Conservation (phyloP, 306 rosid genomes). For the Abrus pulchellus region DNA sequence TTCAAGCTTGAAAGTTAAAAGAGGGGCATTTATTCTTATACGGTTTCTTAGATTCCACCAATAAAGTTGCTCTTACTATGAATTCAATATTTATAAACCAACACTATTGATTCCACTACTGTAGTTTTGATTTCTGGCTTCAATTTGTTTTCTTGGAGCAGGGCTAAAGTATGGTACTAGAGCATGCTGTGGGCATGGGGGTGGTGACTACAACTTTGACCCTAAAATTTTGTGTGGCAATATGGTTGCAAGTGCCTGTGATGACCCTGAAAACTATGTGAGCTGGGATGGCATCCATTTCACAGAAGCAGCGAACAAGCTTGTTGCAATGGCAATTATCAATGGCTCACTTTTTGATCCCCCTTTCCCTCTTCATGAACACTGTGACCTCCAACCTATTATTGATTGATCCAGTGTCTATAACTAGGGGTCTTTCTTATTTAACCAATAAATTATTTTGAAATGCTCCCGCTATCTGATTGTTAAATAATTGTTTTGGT, state of each 20-base stretch:
- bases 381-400: slow-evolving; percentile 65
- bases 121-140: neutral
- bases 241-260: slow-evolving; percentile 69
- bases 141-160: slow-evolving; percentile 45
- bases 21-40: no score
- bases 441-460: neutral
- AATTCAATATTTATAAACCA: neutral
- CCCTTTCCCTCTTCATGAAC: slow-evolving; percentile 62
- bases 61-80: neutral
- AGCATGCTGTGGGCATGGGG: slow-evolving; percentile 90
- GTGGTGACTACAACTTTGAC: slow-evolving; percentile 72
- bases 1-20: no score
- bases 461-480: neutral
- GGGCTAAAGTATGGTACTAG: slow-evolving; percentile 65
- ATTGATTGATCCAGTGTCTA: slow-evolving; percentile 48
- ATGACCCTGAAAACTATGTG: slow-evolving; percentile 75
- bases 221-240: slow-evolving; percentile 66
- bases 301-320: slow-evolving; percentile 83
- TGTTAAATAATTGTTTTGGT: neutral
- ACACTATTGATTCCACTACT: neutral
- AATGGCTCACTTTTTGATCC: slow-evolving; percentile 74
- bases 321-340: slow-evolving; percentile 66
- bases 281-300: slow-evolving; percentile 94
- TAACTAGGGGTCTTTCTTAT: neutral
- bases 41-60: no score